Base-by-base conservation (phyloP, 163 green algal species). In the Chlorella variabilis region DNA sequence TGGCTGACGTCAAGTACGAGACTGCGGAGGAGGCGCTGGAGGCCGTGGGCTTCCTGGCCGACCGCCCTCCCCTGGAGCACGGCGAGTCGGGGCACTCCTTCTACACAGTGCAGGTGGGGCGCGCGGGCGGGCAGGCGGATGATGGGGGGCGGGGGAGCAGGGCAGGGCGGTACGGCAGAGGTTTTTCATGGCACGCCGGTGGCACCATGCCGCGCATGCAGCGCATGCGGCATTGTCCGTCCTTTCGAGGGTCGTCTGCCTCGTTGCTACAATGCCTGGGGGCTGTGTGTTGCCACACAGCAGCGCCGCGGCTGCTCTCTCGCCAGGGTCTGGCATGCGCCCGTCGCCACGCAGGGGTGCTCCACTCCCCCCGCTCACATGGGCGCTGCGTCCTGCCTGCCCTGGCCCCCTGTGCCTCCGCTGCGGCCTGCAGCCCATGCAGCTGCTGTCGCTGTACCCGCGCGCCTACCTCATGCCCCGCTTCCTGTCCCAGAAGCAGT, bases 381-480 rank as follows among this genome's bases (percentile, higher is more conserved):
- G n/a, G n/a, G n/a, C n/a, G n/a, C n/a, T n/a, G n/a, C n/a, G n/a
- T n/a, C n/a, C n/a, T 13, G 49, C 49, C 18, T 58, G 45, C 59
- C 63, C 63, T 56, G 4, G 4, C 36, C 65, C 33, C 65, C 36
- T 9, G 17, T 51, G 11, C 48, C 31, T 21, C 31, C 39, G 0
- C 48, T 5, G 29, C 65, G 9, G n/a, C 45, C 48, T 65, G 70
- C 76, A 75, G 76, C 76, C 62, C 62, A 67, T 75, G 62, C 76
- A 93, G 67, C 21, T 91, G 36, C 75, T 93, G 34, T 85, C 62
- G 65, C 88, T 84, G 80, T 87, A 89, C 61, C 90, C 90, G 1
- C 87, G 89, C 20, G 86, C 84, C 21, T 91, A 90, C 51, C 66
- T 93, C 17, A 89, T 85, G 36, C 88, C 90, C 17, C 56, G 82